phyloP scores from a whole-genome alignment of 768 basidiomycete species.

The Chalciporus chontae region DNA sequence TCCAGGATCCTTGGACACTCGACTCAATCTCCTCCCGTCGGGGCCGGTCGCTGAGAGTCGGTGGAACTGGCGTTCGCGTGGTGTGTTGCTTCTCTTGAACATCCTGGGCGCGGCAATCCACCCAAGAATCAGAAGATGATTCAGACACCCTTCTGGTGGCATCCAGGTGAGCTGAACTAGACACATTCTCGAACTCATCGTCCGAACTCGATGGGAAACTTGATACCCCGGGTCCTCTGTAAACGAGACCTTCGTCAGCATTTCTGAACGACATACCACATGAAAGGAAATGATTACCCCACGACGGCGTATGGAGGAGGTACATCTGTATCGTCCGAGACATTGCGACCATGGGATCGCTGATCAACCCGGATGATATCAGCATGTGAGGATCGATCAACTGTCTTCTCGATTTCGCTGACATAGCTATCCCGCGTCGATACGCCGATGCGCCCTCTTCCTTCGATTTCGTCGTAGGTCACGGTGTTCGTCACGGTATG shows the following conservation, averaged over 20 bases:
- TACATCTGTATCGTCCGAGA: background rate
- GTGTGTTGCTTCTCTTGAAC: background rate
- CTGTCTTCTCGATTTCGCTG: background rate
- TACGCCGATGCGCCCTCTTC: background rate
- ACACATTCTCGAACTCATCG: background rate
- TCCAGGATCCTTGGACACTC: background rate
- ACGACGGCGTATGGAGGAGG: background rate
- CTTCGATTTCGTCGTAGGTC: background rate
- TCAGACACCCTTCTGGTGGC: background rate
- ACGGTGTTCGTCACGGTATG: background rate
- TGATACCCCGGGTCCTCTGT: background rate
- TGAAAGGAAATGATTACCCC: background rate
- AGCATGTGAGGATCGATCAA: background rate
- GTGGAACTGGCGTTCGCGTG: background rate
- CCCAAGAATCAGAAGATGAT: background rate
- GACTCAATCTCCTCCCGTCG: background rate
- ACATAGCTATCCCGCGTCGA: background rate
- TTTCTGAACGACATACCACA: too few species aligned
- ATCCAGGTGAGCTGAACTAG: background rate
- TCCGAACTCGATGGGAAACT: background rate
- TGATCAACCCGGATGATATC: background rate
- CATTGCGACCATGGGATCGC: background rate
- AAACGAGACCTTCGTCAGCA: background rate
- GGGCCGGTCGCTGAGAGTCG: background rate
- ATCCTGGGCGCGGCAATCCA: background rate